A percentile compares a stretch with the other conserved stretches of the same genome.
Evolutionary conservation across 2,329 filamentous ascomycete species (phyloP).

Genomic region (Epichloe baconii): DNA sequence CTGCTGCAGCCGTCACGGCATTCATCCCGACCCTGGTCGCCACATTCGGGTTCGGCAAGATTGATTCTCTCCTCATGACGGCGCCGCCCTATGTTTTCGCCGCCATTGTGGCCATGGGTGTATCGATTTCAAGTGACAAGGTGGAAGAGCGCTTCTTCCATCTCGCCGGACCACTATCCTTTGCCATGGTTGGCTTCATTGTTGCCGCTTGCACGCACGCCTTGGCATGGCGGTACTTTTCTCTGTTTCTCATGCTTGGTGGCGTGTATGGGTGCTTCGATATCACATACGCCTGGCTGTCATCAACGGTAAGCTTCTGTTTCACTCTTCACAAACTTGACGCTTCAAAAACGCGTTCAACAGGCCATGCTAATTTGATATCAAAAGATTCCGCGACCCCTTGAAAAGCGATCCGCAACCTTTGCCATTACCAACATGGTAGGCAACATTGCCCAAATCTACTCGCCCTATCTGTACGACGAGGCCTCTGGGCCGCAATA

Average conservation of each 20-base stretch:
- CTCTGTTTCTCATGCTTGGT: slow-evolving; percentile 5
- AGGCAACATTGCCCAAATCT: slow-evolving; percentile 5
- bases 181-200: slow-evolving; percentile 53
- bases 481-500: slow-evolving; percentile 3
- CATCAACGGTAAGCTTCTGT: slow-evolving; percentile 1
- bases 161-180: slow-evolving; percentile 45
- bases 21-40: slow-evolving; percentile 7
- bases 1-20: slow-evolving; percentile 6
- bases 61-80: slow-evolving; percentile 42
- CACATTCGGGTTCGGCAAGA: slow-evolving; percentile 24
- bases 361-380: not conserved
- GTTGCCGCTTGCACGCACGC: slow-evolving; percentile 46
- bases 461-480: slow-evolving; percentile 4
- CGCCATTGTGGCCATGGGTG: slow-evolving; percentile 47
- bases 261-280: slow-evolving; percentile 5
- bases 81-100: slow-evolving; percentile 52
- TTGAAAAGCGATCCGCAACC: slow-evolving; percentile 4
- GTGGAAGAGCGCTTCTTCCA: slow-evolving; percentile 61
- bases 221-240: slow-evolving; percentile 2
- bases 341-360: not conserved
- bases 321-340: not conserved
- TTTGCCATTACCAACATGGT: slow-evolving; percentile 6
- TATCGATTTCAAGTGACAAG: slow-evolving; percentile 57
- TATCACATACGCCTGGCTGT: slow-evolving; percentile 4
- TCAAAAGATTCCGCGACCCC: slow-evolving; percentile 2